Evolutionary conservation across 371 early-diverging fungal species (phyloP), one percentile per base, ranked within the genome.

Genomic region (Rhizopus microsporus): DNA sequence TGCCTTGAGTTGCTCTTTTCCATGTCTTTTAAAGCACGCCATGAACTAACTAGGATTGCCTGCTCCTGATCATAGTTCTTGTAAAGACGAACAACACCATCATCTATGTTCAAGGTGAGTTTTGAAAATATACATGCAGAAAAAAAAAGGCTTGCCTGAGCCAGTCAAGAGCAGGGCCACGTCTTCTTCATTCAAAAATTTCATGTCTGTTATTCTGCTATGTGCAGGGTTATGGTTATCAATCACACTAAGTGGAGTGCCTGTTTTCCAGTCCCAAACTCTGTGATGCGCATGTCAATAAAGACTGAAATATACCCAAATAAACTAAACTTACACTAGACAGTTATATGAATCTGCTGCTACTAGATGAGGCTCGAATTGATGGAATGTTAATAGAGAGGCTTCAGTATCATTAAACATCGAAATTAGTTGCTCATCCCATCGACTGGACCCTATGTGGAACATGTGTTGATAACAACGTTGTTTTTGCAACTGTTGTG

Each of bases 161-260:
- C 87, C 96, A 5, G 87, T 88, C 46, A 93, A 63, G 50, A 97
- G 74, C 69, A 94, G 68, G 8, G 92, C 87, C 31, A 86, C 78
- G 60, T 94, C 94, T 43, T 93, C 90, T 68, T 96, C 95, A 68
- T 98, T 97, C 17, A 97, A 84, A 57, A 95, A 87, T 47, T 90
- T 86, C 66, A 96, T 58, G 51, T 85, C 85, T 0, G 93, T 85
- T 43, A 95, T 86, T 51, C 79, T 72, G 62, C 87, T 88, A 23
- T 86, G 80, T 15, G 68, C 34, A 34, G 90, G 88, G 54, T 91
- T 89, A 23, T 77, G 71, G 59, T 89, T 88, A 46, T 82, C 72
- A 69, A 92, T 84, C 5, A 83, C 75, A 68, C 87, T 88, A 9
- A 90, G 66, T 30, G 81, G 66, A 8, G 76, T 77, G 9, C 78